These are phyloP conservation scores for Zygoascus tannicola DNA, from an alignment of 805 yeast genomes.

Conservation along the genomic window DNA sequence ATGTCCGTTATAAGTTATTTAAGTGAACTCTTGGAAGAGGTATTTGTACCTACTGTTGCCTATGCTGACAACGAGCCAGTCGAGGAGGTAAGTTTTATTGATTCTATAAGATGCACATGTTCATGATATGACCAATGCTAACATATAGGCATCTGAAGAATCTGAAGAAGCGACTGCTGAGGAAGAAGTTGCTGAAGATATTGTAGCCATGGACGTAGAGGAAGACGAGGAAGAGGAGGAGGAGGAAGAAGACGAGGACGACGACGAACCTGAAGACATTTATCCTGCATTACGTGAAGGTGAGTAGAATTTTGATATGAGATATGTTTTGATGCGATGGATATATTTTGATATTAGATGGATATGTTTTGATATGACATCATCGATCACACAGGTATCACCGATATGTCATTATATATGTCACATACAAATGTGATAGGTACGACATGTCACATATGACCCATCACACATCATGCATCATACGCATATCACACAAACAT, in stretches of 20 bases:
- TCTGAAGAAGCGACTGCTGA: constrained; percentile 25
- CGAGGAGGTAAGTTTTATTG: constrained; percentile 2
- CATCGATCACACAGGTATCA: not conserved
- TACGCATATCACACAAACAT: no score
- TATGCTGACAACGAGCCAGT: constrained; percentile 51
- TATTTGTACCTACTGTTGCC: constrained; percentile 68
- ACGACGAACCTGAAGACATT: constrained; percentile 60
- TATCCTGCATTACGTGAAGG: constrained; percentile 49
- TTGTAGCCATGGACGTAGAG: constrained; percentile 33
- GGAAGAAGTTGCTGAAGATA: constrained; percentile 28
- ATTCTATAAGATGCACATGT: not conserved
- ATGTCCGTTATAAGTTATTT: constrained; percentile 18
- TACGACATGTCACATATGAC: no score
- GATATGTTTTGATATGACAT: no score
- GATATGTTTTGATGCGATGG: constrained; percentile 15
- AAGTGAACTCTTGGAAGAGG: constrained; percentile 58
- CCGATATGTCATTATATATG: no score
- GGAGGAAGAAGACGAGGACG: constrained; percentile 56
- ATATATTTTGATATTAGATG: no score
- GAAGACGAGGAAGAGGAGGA: constrained; percentile 45
- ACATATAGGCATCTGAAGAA: constrained; percentile 13
- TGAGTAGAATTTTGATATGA: no score
- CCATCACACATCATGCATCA: no score
- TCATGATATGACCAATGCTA: not conserved
- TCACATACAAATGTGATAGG: no score